A percentile compares a stretch with the other conserved stretches of the same genome.
These are phyloP conservation scores for Lactifluus echinatus DNA, from an alignment of 768 basidiomycete genomes.

Conservation along the genomic window DNA sequence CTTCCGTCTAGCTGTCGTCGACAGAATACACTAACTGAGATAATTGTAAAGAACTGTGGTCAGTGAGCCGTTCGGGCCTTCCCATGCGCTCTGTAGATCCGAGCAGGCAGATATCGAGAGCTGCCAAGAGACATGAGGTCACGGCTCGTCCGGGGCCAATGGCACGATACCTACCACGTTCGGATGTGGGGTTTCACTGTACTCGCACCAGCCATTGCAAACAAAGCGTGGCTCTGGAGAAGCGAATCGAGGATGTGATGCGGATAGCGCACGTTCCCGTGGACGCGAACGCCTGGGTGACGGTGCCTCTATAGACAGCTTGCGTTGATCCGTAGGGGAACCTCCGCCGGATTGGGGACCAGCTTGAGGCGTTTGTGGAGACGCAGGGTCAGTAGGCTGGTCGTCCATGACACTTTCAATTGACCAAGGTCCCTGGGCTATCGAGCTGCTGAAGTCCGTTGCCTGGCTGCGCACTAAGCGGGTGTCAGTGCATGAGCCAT, in stretches of 20 bases:
- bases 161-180: conserved; percentile 1
- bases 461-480: conserved; percentile 13
- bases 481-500: neutral
- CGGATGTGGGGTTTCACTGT: neutral
- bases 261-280: neutral
- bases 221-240: conserved; percentile 17
- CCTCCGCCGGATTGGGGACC: neutral
- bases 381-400: neutral
- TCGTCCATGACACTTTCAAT: neutral
- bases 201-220: conserved; percentile 21
- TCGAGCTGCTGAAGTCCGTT: neutral
- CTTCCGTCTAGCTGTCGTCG: no score
- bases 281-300: neutral
- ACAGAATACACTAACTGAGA: conserved; percentile 3
- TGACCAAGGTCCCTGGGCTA: neutral
- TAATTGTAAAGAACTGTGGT: conserved; percentile 19
- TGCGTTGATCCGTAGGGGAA: neutral
- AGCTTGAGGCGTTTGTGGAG: neutral
- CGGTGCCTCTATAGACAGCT: neutral
- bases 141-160: neutral
- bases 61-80: conserved; percentile 21
- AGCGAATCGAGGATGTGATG: conserved; percentile 6
- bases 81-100: conserved; percentile 23
- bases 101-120: conserved; percentile 22
- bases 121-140: neutral